Base-by-base conservation (phyloP, 2,329 filamentous ascomycete species). In the Hypoxylon sp. region DNA sequence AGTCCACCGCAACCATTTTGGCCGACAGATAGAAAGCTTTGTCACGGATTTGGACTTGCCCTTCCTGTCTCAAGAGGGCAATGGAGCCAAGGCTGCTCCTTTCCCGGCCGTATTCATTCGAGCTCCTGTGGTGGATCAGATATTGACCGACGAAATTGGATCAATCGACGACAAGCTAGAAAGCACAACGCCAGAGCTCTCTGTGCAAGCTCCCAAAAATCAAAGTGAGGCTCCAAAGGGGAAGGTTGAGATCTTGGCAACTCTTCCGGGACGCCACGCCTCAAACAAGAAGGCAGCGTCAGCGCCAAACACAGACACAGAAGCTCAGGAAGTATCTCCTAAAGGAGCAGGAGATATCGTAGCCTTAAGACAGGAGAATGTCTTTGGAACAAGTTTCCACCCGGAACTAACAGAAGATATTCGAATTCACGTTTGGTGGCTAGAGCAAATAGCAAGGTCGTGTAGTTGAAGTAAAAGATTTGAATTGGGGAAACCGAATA, bases 371-470 rank as follows among this genome's bases (percentile, higher is more conserved):
- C 95, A 98, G 81, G 93, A 92, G 0, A 98, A 98, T 80, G 91
- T 97, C 0, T 92, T 98, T 75, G 96, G 94, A 3, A 98, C 92
- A 2, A 98, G 95, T 76, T 99, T 98, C 78, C 96, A 98, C 76
- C 96, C 96, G 0, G 96, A 99, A 80, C 80, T 99, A 79, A 98
- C 95, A 0, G 88, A 90, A 6, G 96, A 99, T 82, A 84, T 90
- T 63, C 88, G 96, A 62, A 97, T 98, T 76, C 96, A 99, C 80
- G 86, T 89, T 3, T 98, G 96, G 96, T 99, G 96, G 96, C 77
- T 99, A 77, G 83, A 86, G 73, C 89, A 95, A 80, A 49, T 72
- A 66, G 33, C 22, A 48, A 51, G 48, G 92, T 94, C 33, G 75
- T 86, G 55, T 77, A 82, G 31, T 27, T 59, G 48, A 50, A 58